Evolutionary conservation across 495 filamentous ascomycete genomes (phyloP).

Genomic region (Schizothecium vesticola): DNA sequence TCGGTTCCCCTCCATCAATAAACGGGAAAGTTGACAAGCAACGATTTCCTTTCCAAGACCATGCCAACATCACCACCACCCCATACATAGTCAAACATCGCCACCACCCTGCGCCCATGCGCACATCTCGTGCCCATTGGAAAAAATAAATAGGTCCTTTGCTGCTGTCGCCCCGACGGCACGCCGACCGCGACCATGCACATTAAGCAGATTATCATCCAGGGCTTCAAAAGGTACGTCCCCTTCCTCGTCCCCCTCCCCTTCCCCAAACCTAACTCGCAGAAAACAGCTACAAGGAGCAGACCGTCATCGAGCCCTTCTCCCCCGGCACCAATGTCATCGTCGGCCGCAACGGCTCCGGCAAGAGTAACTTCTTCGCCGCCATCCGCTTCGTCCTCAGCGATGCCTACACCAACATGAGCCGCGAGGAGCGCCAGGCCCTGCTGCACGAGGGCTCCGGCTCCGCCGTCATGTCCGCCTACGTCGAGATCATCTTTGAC

Average conservation of each 20-base stretch:
- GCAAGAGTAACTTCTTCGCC: slow-evolving; percentile 99
- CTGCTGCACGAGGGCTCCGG: slow-evolving; percentile 95
- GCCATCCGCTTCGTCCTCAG: slow-evolving; percentile 98
- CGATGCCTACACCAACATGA: slow-evolving; percentile 95
- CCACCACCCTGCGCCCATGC: slow-evolving; percentile 11
- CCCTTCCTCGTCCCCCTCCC: neutral
- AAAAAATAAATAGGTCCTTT: neutral
- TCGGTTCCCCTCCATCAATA: neutral
- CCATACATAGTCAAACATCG: neutral
- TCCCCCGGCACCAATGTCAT: slow-evolving; percentile 98
- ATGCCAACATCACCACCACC: neutral
- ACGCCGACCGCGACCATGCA: slow-evolving; percentile 60
- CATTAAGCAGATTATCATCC: slow-evolving; percentile 99
- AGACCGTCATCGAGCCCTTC: slow-evolving; percentile 97
- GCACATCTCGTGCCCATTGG: neutral
- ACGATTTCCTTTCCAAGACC: neutral
- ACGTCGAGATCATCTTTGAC: slow-evolving; percentile 98
- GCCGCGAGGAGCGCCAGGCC: slow-evolving; percentile 89
- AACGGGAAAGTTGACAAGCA: neutral
- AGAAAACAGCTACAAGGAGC: slow-evolving; percentile 84
- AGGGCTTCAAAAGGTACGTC: slow-evolving; percentile 94
- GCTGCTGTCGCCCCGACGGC: slow-evolving; percentile 30
- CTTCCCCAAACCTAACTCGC: slow-evolving; percentile 12
- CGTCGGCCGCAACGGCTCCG: slow-evolving; percentile 96
- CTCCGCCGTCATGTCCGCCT: slow-evolving; percentile 97